Percentiles rank a stretch among this genome's conserved stretches.
These are phyloP conservation scores for Vaccinium myrtillus DNA, from an alignment of 148 eudicot species.

Conservation along the genomic window DNA sequence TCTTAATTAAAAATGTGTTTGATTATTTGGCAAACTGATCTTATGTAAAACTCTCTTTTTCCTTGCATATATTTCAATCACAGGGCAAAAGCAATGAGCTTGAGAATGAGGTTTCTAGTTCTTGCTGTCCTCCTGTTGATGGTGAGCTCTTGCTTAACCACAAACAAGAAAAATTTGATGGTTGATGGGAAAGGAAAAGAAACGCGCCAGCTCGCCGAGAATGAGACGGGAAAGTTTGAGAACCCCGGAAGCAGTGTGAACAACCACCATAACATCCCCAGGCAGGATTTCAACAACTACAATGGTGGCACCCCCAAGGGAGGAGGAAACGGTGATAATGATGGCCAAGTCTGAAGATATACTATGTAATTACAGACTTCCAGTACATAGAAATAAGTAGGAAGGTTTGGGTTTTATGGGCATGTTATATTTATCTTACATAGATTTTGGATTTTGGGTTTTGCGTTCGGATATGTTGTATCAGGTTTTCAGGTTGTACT, in stretches of 20 bases:
- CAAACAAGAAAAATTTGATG: neutral
- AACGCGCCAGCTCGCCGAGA: neutral
- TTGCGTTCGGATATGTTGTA: neutral
- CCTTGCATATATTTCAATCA: neutral
- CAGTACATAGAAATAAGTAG: too few relatives aligned
- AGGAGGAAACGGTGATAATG: neutral
- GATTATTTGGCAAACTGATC: neutral
- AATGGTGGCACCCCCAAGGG: neutral
- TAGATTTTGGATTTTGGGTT: neutral
- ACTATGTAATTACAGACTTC: too few relatives aligned
- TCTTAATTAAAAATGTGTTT: neutral
- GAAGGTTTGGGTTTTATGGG: neutral
- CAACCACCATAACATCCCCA: conserved; percentile 27
- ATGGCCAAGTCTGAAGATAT: neutral
- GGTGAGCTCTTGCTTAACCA: conserved; percentile 12
- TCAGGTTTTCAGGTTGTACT: neutral
- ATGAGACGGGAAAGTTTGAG: neutral
- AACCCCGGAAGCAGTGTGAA: neutral
- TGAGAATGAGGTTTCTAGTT: conserved; percentile 12
- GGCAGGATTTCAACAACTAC: conserved; percentile 23
- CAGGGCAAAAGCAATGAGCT: conserved; percentile 1
- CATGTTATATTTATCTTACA: neutral
- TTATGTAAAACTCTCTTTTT: neutral
- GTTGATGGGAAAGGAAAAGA: neutral
- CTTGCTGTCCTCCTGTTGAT: conserved; percentile 12